Evolutionary conservation across 108 stramenopile genomes (phyloP).

Genomic region (Discostella stelligeroides): DNA sequence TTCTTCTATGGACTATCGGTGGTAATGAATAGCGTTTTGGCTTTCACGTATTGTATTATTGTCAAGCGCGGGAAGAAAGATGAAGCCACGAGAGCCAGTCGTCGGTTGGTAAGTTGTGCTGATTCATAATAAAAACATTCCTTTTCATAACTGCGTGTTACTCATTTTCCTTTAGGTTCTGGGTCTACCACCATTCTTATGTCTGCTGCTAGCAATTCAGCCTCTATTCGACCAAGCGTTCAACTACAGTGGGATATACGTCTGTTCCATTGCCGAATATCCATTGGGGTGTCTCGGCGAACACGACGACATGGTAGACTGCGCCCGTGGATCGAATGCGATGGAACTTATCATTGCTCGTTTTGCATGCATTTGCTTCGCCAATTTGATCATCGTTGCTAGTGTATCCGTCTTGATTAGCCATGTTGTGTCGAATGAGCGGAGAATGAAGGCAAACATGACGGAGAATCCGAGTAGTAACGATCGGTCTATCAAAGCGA

Average conservation of each 20-base stretch:
- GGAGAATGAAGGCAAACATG: conserved; percentile 13
- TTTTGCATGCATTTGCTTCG: conserved; percentile 15
- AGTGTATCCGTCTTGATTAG: conserved; percentile 17
- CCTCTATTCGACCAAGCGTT: conserved; percentile 25
- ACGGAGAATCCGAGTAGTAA: neutral
- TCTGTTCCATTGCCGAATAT: conserved; percentile 32
- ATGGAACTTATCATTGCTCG: conserved; percentile 20
- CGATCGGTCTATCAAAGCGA: conserved; percentile 13
- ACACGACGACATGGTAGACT: neutral
- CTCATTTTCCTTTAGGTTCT: conserved; percentile 9
- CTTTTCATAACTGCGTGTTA: neutral
- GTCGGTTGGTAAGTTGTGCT: neutral
- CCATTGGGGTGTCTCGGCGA: conserved; percentile 26
- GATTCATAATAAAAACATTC: neutral
- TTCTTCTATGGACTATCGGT: conserved; percentile 31
- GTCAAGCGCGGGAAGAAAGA: conserved; percentile 31
- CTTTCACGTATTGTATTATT: conserved; percentile 20
- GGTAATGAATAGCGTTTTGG: conserved; percentile 23
- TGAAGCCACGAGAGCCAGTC: conserved; percentile 10
- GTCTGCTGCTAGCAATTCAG: conserved; percentile 13
- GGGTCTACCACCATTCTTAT: conserved; percentile 10
- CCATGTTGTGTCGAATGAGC: conserved; percentile 16
- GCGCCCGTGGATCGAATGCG: conserved; percentile 23
- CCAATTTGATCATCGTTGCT: conserved; percentile 15
- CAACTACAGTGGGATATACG: conserved; percentile 22